Percentiles rank a stretch among this genome's conserved stretches.
Evolutionary conservation across 176 grass and related monocot genomes (phyloP).

Genomic region (Puya raimondii): DNA sequence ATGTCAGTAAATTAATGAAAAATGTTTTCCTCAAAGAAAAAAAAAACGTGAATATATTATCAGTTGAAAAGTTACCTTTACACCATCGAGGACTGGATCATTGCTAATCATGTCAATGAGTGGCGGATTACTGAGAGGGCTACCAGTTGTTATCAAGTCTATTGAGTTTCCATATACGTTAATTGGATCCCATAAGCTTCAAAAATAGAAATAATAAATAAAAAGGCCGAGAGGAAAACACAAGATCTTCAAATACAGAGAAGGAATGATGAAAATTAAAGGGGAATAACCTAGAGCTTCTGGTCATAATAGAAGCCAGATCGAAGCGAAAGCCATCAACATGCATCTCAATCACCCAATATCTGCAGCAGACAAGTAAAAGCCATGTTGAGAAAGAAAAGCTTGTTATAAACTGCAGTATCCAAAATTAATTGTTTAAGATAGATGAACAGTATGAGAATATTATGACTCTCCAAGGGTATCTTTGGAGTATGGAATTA

Average conservation of each 20-base stretch:
- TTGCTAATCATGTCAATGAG: slow-evolving; percentile 97
- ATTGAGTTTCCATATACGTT: slow-evolving; percentile 71
- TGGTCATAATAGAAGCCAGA: slow-evolving; percentile 97
- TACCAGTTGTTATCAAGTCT: slow-evolving; percentile 66
- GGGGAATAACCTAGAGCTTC: slow-evolving; percentile 55
- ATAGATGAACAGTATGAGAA: not conserved
- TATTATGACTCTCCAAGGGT: not conserved
- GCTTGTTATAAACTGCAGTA: not conserved
- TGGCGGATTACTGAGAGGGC: slow-evolving; percentile 55
- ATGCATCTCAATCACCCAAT: slow-evolving; percentile 98
- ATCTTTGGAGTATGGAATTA: not conserved
- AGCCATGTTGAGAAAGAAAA: not conserved
- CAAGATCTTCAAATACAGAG: slow-evolving; percentile 14
- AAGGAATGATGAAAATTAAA: not conserved
- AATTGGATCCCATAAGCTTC: slow-evolving; percentile 83
- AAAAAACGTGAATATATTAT: not conserved
- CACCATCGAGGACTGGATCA: slow-evolving; percentile 74
- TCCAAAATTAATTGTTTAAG: not conserved
- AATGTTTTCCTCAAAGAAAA: not conserved
- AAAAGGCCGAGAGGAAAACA: slow-evolving; percentile 12
- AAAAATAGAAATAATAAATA: slow-evolving; percentile 14
- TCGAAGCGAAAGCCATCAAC: slow-evolving; percentile 97
- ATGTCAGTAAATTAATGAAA: not conserved
- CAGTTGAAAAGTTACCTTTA: slow-evolving; percentile 52
- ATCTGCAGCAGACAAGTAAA: slow-evolving; percentile 39